These are phyloP conservation scores for Tolypocladium inflatum DNA, from an alignment of 2,329 filamentous ascomycete species.

Conservation along the genomic window DNA sequence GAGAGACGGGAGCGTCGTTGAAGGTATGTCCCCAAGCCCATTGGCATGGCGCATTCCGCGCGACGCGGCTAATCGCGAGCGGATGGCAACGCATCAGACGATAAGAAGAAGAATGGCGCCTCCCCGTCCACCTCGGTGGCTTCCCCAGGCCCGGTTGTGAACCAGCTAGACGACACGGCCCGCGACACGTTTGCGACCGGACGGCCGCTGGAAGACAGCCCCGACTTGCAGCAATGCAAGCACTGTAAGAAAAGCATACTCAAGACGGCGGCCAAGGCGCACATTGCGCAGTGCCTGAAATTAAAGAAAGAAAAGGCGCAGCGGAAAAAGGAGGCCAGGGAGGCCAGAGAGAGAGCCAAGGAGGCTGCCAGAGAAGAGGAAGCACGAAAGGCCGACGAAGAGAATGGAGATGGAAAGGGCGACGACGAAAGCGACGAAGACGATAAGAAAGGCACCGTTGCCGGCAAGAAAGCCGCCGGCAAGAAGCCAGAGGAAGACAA, in stretches of 20 bases:
- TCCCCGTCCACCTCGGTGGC: conserved; percentile 31
- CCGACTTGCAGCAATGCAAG: conserved; percentile 79
- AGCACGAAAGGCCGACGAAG: conserved; percentile 39
- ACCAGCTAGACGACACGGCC: conserved; percentile 64
- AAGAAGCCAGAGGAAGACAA: conserved; percentile 59
- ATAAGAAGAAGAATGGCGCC: conserved; percentile 42
- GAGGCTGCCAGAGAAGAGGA: conserved; percentile 51
- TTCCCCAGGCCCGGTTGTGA: conserved; percentile 48
- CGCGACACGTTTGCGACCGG: conserved; percentile 74
- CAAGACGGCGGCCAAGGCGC: conserved; percentile 62
- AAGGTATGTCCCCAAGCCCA: conserved; percentile 35
- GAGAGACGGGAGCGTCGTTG: conserved; percentile 56
- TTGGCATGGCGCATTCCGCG: not conserved
- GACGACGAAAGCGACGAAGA: conserved; percentile 38
- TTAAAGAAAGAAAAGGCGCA: conserved; percentile 77
- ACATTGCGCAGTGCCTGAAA: conserved; percentile 75
- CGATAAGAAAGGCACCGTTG: conserved; percentile 31
- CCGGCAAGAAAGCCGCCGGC: conserved; percentile 53
- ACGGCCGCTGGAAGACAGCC: conserved; percentile 68
- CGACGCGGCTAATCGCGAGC: not conserved
- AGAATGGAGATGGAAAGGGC: conserved; percentile 37
- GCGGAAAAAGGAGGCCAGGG: conserved; percentile 65
- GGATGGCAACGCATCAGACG: conserved; percentile 24
- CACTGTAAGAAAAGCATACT: conserved; percentile 88
- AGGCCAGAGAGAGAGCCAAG: conserved; percentile 57